phyloP scores from a whole-genome alignment of 805 yeast genomes.

The Cyberlindnera veronae region DNA sequence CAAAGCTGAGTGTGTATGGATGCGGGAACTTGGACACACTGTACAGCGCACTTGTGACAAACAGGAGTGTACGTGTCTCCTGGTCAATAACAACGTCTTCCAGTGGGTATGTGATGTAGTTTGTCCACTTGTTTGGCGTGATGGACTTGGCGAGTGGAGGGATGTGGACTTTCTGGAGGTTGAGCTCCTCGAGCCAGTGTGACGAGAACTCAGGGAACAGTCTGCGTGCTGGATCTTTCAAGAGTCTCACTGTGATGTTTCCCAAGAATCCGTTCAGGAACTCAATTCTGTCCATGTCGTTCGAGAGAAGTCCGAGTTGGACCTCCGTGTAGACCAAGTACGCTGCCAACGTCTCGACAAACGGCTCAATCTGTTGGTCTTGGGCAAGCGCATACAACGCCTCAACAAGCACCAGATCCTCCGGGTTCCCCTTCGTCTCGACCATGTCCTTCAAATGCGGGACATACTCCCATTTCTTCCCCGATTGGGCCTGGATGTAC shows the following conservation, averaged over 20 bases:
- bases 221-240: constrained; percentile 6
- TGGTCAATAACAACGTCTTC: background rate
- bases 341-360: background rate
- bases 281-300: background rate
- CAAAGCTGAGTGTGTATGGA: constrained; percentile 3
- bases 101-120: constrained; percentile 15
- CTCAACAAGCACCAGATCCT: background rate
- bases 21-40: constrained; percentile 1
- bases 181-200: constrained; percentile 3
- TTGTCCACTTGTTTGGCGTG: constrained; percentile 14
- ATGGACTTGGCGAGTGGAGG: background rate
- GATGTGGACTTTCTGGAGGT: background rate
- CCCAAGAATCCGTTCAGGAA: background rate
- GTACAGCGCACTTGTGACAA: background rate
- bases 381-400: background rate
- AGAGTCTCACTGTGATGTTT: constrained; percentile 2
- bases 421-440: background rate
- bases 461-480: background rate
- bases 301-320: background rate
- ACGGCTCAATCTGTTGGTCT: background rate
- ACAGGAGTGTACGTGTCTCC: constrained; percentile 1
- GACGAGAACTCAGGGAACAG: constrained; percentile 9
- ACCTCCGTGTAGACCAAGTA: background rate
- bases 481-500: no score
- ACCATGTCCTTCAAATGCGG: no score